Percentiles rank a stretch among this genome's conserved stretches.
These are phyloP conservation scores for Lentinula guzmanii DNA, from an alignment of 768 basidiomycete species.

Conservation along the genomic window DNA sequence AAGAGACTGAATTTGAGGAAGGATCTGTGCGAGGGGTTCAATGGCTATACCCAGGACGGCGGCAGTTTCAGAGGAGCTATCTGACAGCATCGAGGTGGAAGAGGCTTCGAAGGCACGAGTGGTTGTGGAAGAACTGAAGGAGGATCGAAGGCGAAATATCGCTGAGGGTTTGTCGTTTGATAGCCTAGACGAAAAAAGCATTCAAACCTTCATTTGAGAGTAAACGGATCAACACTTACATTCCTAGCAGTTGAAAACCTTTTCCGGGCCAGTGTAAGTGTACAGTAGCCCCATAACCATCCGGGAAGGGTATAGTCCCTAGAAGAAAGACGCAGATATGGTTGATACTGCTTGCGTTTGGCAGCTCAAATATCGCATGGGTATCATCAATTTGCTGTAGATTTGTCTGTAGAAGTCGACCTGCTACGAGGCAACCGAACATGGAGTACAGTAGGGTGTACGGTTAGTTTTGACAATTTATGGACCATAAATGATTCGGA, in stretches of 20 bases:
- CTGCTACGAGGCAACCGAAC: constrained; percentile 80
- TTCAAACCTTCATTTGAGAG: background rate
- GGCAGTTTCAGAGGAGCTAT: constrained; percentile 46
- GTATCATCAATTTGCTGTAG: constrained; percentile 78
- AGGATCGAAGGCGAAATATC: constrained; percentile 76
- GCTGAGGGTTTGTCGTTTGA: constrained; percentile 89
- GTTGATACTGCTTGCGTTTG: constrained; percentile 67
- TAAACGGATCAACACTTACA: constrained; percentile 41
- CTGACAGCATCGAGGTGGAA: constrained; percentile 21
- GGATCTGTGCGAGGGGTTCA: constrained; percentile 64
- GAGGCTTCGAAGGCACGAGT: constrained; percentile 32
- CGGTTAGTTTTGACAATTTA: no score
- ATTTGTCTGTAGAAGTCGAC: constrained; percentile 74
- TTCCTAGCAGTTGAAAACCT: constrained; percentile 81
- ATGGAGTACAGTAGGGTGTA: constrained; percentile 24
- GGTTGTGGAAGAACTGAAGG: constrained; percentile 38
- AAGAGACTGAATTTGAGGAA: constrained; percentile 47
- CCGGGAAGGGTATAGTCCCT: constrained; percentile 79
- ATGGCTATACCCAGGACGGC: constrained; percentile 77
- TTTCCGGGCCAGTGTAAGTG: constrained; percentile 85
- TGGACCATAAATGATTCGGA: background rate
- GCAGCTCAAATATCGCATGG: constrained; percentile 74
- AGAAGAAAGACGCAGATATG: constrained; percentile 82
- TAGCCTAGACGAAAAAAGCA: constrained; percentile 43
- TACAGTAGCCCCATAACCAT: constrained; percentile 78